Conservation (phyloP, 2,329 filamentous ascomycete species). For the Albifimbria verrucaria region DNA sequence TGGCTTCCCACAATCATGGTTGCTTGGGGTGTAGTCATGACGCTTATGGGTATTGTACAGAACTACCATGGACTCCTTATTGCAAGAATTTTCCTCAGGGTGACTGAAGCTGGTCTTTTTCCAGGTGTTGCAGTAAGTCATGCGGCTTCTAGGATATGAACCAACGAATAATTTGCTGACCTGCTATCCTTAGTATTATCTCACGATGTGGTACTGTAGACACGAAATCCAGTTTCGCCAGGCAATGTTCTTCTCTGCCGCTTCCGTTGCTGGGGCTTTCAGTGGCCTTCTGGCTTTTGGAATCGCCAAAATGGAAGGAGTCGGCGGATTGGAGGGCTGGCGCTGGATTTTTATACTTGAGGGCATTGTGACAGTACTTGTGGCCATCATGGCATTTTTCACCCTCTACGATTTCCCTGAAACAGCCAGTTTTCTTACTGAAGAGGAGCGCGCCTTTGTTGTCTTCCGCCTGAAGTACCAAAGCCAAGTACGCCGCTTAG, state of each 20-base stretch:
- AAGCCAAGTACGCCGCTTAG: constrained; percentile 27
- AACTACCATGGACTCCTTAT: constrained; percentile 44
- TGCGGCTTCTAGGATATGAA: background rate
- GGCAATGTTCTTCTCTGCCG: constrained; percentile 80
- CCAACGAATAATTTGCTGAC: background rate
- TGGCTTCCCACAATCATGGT: constrained; percentile 79
- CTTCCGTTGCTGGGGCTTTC: constrained; percentile 75
- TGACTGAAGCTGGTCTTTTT: constrained; percentile 66
- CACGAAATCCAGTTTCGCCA: constrained; percentile 52
- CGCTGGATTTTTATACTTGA: constrained; percentile 68
- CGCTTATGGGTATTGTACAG: constrained; percentile 50
- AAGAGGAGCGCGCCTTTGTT: constrained; percentile 68
- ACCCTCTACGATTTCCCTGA: constrained; percentile 79
- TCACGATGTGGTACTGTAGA: constrained; percentile 59
- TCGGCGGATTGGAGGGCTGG: constrained; percentile 58
- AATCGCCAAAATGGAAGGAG: constrained; percentile 66
- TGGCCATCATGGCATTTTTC: constrained; percentile 66
- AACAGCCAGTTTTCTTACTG: constrained; percentile 69
- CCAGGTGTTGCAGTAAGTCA: constrained; percentile 53
- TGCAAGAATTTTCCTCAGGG: constrained; percentile 56
- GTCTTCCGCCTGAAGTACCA: constrained; percentile 68
- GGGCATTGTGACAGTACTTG: constrained; percentile 65
- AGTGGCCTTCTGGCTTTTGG: constrained; percentile 69
- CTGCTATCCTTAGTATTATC: constrained; percentile 36
- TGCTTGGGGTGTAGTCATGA: constrained; percentile 48